Base-by-base conservation (phyloP, 148 eudicot genomes). In the Chenopodium suecicum region DNA sequence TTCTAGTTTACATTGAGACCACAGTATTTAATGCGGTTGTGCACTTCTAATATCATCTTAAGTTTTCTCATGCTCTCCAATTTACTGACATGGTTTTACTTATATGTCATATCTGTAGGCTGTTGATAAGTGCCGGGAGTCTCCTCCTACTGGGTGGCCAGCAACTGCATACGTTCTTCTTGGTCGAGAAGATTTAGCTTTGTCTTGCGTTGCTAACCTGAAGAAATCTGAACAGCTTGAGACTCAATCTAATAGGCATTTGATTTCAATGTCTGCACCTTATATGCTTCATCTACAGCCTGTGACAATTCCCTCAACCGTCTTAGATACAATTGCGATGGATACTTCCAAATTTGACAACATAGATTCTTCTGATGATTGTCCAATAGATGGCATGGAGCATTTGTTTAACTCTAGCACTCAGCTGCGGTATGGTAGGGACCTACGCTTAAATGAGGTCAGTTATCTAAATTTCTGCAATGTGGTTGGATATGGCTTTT, bases 381-480 rank as follows among this genome's bases (percentile, higher is more conserved):
- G 91, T 63, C 73, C 84, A 41, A 79, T 76, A 19, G 99, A 97
- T 90, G 99, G 99, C 66, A 97, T 97, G 99, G 97, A 97, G 79
- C 99, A 97, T 86, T 91, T 97, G 76, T 97, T 92, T 82, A 94
- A 92, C 80, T 89, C 98, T 84, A 90, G 92, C 88, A 90, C 89
- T 22, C 99, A 91, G 87, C 84, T 97, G 88, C 93, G 92, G 20
- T 97, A 88, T 86, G 98, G 99, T 69, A 89, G 94, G 81, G 99
- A 97, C 86, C 87, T 97, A 87, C 97, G 99, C 76, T 88, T 97
- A 74, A 97, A 94, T 85, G 99, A 97, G 98, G 99, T 97, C n/a
- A 79, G 85, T 84, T 66, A 52, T 75, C 58, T 41, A 9, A 65
- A 37, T 50, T 32, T n/a, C 22, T 78, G 52, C 67, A 66, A 66